Evolutionary conservation across 345 rosid species (phyloP).

Genomic region (Kernera saxatilis): DNA sequence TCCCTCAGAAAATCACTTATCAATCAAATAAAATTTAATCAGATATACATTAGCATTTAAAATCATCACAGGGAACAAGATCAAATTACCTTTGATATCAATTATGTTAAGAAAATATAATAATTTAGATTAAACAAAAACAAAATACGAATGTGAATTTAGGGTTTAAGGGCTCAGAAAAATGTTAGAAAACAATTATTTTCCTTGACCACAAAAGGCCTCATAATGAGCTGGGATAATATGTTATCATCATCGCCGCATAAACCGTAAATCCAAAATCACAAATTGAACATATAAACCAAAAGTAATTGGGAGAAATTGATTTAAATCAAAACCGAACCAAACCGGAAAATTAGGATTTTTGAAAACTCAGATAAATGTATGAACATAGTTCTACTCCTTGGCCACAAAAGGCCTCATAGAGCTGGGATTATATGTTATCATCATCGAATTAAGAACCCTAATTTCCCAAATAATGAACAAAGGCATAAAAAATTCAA

Average conservation of each 20-base stretch:
- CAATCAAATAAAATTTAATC: conserved; percentile 6
- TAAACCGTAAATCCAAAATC: neutral
- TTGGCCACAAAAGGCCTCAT: conserved; percentile 34
- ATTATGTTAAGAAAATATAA: too few relatives aligned
- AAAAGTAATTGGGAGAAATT: neutral
- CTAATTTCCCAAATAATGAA: neutral
- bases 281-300: neutral
- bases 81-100: too few relatives aligned
- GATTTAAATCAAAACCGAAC: neutral
- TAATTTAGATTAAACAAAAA: neutral
- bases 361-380: conserved; percentile 16
- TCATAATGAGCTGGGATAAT: conserved; percentile 59
- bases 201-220: conserved; percentile 42
- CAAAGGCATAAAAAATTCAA: neutral
- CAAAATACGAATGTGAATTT: neutral
- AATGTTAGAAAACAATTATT: conserved; percentile 32
- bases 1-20: conserved; percentile 29
- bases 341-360: neutral
- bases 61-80: conserved; percentile 29
- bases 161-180: conserved; percentile 31
- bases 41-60: conserved; percentile 35
- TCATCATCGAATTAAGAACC: conserved; percentile 18
- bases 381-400: conserved; percentile 33
- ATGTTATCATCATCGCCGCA: conserved; percentile 40
- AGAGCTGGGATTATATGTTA: conserved; percentile 37